Evolutionary conservation across 2,329 filamentous ascomycete species (phyloP).

Genomic region (Talaromyces sp.): DNA sequence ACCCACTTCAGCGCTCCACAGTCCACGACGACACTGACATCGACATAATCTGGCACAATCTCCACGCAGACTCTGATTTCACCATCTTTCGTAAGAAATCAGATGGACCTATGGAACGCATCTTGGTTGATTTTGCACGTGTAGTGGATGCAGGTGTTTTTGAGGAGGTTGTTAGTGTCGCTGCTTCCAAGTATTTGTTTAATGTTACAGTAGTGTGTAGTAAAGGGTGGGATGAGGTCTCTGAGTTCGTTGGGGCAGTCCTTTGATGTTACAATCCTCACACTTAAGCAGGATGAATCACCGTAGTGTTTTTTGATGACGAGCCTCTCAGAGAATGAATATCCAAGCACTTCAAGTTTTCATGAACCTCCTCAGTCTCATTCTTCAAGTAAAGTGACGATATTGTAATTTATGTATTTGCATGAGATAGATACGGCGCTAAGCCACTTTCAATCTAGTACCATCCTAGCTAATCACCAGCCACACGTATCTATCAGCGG

Average conservation of each 20-base stretch:
- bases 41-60: conserved; percentile 10
- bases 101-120: conserved; percentile 8
- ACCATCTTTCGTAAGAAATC: conserved; percentile 3
- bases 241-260: neutral
- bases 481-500: neutral
- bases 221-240: conserved; percentile 2
- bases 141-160: conserved; percentile 3
- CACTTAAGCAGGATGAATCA: neutral
- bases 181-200: conserved; percentile 6
- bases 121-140: conserved; percentile 4
- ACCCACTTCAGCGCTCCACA: neutral
- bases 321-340: neutral
- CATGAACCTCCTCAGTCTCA: neutral
- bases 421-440: neutral
- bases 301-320: neutral
- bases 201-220: conserved; percentile 1
- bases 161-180: conserved; percentile 2
- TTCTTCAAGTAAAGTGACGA: neutral
- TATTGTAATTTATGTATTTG: neutral
- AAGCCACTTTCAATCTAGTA: neutral
- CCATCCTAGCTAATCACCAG: neutral
- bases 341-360: neutral
- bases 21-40: conserved; percentile 6
- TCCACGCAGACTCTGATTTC: conserved; percentile 3
- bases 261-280: neutral